These are phyloP conservation scores for Aspergillus novofumigatus DNA, from an alignment of 2,329 filamentous ascomycete genomes.

Conservation along the genomic window DNA sequence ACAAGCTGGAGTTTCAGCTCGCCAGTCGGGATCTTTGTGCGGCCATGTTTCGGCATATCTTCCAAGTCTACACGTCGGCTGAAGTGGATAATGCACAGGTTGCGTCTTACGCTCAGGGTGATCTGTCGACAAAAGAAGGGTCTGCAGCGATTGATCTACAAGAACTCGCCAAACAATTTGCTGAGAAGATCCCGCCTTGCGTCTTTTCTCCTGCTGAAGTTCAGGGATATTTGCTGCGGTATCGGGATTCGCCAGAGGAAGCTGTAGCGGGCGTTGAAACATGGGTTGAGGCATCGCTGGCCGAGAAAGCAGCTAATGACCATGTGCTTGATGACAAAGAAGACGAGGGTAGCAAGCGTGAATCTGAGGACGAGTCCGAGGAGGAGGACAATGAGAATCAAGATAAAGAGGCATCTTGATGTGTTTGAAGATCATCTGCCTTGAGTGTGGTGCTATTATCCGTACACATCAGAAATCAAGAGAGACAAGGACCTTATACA, in stretches of 20 bases:
- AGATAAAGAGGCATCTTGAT: neutral
- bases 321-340: neutral
- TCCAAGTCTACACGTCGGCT: neutral
- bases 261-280: conserved; percentile 42
- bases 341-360: neutral
- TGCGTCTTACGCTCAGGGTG: no score
- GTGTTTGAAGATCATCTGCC: neutral
- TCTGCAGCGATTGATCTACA: conserved; percentile 24
- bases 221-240: conserved; percentile 49
- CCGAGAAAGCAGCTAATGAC: neutral
- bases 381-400: no score
- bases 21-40: neutral
- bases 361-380: neutral
- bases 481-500: no score
- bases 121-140: no score
- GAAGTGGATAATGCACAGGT: neutral
- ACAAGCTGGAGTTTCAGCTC: conserved; percentile 57
- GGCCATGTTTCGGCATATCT: neutral
- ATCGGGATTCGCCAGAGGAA: conserved; percentile 45
- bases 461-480: no score
- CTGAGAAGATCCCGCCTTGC: conserved; percentile 41
- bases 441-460: no score
- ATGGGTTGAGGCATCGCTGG: conserved; percentile 30
- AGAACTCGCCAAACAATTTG: conserved; percentile 43
- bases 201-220: conserved; percentile 52